Evolutionary conservation across 169 alveolate genomes (phyloP).

Genomic region (Cryptosporidium muris): DNA sequence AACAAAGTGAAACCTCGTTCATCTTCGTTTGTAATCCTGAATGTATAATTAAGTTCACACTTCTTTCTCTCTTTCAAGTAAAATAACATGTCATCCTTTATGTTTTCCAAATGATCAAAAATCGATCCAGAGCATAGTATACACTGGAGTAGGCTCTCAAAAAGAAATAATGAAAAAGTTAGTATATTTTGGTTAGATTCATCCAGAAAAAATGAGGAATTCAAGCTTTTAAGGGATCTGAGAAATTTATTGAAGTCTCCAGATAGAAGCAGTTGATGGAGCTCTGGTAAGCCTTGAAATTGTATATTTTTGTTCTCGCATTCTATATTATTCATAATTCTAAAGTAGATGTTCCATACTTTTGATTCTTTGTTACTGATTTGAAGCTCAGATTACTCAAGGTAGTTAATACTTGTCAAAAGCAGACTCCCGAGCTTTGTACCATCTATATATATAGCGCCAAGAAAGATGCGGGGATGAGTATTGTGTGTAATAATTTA

Average conservation of each 20-base stretch:
- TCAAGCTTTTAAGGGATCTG: constrained; percentile 36
- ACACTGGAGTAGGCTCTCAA: constrained; percentile 19
- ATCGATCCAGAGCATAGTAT: constrained; percentile 41
- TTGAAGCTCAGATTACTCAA: too few relatives aligned
- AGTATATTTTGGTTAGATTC: constrained; percentile 16
- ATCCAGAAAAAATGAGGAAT: constrained; percentile 11
- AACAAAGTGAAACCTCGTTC: constrained; percentile 47
- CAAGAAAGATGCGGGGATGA: too few relatives aligned
- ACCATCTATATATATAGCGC: too few relatives aligned
- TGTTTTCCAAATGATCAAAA: constrained; percentile 29
- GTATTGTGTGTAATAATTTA: too few relatives aligned
- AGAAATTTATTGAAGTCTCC: constrained; percentile 47
- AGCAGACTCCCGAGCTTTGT: too few relatives aligned
- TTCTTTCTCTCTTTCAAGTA: constrained; percentile 19
- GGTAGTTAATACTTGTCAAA: too few relatives aligned
- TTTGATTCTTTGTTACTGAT: too few relatives aligned
- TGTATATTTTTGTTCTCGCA: neutral
- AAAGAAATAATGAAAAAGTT: constrained; percentile 24
- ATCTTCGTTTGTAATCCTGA: constrained; percentile 37
- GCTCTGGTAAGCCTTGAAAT: constrained; percentile 43
- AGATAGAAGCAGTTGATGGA: constrained; percentile 28
- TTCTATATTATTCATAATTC: neutral
- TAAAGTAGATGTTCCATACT: neutral
- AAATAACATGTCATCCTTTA: constrained; percentile 29
- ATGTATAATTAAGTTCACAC: constrained; percentile 21